These are phyloP conservation scores for Populus hybrid DNA, from an alignment of 441 rosid species.

Conservation along the genomic window DNA sequence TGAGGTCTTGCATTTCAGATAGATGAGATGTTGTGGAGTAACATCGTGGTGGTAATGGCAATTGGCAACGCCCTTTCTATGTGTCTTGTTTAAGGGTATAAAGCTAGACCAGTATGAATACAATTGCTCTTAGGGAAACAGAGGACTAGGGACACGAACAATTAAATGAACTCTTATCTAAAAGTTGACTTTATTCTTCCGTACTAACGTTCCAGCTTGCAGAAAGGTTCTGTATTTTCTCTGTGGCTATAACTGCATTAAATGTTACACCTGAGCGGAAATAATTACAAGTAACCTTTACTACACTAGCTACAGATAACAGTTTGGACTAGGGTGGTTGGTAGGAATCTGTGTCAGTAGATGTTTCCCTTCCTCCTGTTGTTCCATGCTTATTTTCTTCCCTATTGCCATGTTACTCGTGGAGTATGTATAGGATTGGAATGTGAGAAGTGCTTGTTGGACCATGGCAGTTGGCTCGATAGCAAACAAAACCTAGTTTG, in stretches of 20 bases:
- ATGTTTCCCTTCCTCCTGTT: neutral
- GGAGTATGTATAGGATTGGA: neutral
- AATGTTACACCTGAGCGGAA: neutral
- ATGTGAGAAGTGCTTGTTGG: neutral
- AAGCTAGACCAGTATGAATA: neutral
- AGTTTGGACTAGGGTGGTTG: neutral
- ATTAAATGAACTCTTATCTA: no score
- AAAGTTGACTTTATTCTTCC: neutral
- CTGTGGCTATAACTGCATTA: neutral
- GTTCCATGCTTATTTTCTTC: neutral
- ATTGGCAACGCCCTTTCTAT: neutral
- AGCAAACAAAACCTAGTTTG: neutral
- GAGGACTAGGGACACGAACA: neutral
- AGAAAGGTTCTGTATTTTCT: no score
- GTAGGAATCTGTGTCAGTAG: neutral
- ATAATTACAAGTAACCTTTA: no score
- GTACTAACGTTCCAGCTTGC: no score
- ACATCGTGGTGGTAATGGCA: neutral
- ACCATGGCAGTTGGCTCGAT: neutral
- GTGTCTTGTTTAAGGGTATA: neutral
- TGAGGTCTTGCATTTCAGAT: no score
- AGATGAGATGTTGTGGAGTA: neutral
- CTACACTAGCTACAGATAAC: no score
- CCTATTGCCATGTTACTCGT: neutral
- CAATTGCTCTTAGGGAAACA: neutral